Evolutionary conservation across 768 basidiomycete species (phyloP).

Genomic region (Leucocoprinus leucothites): DNA sequence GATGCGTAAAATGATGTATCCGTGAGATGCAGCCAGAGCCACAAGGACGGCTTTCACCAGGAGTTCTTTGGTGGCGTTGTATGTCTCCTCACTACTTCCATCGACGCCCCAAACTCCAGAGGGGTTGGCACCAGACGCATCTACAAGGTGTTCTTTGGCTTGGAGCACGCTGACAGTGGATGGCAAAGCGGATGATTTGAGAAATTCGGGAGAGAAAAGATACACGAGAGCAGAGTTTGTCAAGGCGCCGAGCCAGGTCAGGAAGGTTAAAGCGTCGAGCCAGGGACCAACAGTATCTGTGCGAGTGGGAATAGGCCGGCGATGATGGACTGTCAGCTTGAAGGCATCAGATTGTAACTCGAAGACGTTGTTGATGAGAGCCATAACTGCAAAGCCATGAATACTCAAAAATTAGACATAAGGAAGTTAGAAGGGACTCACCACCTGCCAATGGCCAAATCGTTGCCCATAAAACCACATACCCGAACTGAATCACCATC

Average conservation of each 20-base stretch:
- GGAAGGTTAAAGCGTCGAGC: constrained; percentile 83
- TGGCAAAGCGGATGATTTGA: not conserved
- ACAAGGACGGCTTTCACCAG: constrained; percentile 66
- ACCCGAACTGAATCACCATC: constrained; percentile 96
- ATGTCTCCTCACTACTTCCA: constrained; percentile 17
- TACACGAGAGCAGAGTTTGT: constrained; percentile 90
- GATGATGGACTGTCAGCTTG: constrained; percentile 84
- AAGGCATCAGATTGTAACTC: constrained; percentile 95
- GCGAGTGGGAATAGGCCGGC: constrained; percentile 82
- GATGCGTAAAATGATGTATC: constrained; percentile 64
- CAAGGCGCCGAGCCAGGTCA: constrained; percentile 87
- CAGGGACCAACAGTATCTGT: constrained; percentile 93
- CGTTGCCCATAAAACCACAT: constrained; percentile 87
- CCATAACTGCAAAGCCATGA: constrained; percentile 51
- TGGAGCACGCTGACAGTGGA: constrained; percentile 17
- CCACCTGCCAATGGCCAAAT: constrained; percentile 91
- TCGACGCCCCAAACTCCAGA: constrained; percentile 21
- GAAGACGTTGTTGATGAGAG: constrained; percentile 88
- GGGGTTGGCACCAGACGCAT: constrained; percentile 13
- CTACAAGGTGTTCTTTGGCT: constrained; percentile 20
- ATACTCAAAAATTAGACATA: not conserved
- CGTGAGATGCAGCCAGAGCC: constrained; percentile 81
- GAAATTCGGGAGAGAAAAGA: constrained; percentile 57
- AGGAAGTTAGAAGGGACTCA: constrained; percentile 34
- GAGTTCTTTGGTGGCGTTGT: constrained; percentile 44